Conservation (phyloP, 1,284 basidiomycete genomes). For the Earliella scabrosa region DNA sequence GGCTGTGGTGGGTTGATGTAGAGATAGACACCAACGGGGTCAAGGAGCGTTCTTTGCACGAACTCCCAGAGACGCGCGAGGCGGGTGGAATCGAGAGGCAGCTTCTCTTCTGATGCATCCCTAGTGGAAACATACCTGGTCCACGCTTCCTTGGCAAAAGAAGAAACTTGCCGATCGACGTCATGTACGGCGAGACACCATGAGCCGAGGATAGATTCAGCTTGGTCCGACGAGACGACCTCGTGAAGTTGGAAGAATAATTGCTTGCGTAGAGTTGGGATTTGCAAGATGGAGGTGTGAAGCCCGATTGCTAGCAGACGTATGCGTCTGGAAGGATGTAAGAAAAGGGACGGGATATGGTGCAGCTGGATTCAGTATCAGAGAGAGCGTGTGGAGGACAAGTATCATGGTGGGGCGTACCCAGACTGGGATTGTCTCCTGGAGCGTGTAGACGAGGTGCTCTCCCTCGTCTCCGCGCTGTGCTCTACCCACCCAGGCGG, state of each 20-base stretch:
- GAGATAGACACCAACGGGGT: conserved; percentile 67
- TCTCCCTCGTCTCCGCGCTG: conserved; percentile 45
- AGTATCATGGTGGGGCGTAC: conserved; percentile 63
- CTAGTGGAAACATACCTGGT: conserved; percentile 40
- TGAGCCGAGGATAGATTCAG: conserved; percentile 77
- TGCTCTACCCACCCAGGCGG: conserved; percentile 67
- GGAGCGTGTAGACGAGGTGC: conserved; percentile 52
- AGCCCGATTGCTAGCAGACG: conserved; percentile 71
- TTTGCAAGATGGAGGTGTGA: conserved; percentile 70
- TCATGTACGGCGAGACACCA: conserved; percentile 83
- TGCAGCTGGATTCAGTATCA: conserved; percentile 62
- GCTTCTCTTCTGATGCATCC: conserved; percentile 22
- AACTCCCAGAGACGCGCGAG: conserved; percentile 50
- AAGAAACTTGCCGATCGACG: conserved; percentile 66
- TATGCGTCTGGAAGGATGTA: conserved; percentile 83
- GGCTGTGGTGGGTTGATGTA: conserved; percentile 73
- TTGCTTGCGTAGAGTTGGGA: conserved; percentile 55
- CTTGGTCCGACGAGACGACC: conserved; percentile 54
- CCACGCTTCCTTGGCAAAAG: conserved; percentile 61
- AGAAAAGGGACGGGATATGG: conserved; percentile 81
- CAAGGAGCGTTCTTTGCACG: conserved; percentile 59
- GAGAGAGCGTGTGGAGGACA: background rate
- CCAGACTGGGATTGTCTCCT: conserved; percentile 86
- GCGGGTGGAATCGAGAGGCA: conserved; percentile 43
- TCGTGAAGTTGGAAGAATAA: conserved; percentile 67